Percentiles rank a stretch among this genome's conserved stretches.
phyloP scores from a whole-genome alignment of 176 grass and related monocot genomes.

The Ananas comosus region DNA sequence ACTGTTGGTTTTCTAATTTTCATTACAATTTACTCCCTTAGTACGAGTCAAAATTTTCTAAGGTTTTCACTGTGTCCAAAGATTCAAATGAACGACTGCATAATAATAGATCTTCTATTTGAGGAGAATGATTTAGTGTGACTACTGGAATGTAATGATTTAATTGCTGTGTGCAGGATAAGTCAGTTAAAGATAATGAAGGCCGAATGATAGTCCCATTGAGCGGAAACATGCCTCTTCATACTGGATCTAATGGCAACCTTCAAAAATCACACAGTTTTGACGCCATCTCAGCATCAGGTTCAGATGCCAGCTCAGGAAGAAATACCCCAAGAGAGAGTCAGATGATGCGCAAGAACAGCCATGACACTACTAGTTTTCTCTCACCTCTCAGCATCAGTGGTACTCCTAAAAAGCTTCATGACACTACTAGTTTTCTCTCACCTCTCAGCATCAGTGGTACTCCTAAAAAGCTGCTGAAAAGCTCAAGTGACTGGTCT shows the following conservation, averaged over 20 bases:
- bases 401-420: constrained; percentile 30
- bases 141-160: not conserved
- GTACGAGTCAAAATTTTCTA: no score
- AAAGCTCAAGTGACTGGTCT: constrained; percentile 82
- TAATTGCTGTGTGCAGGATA: constrained; percentile 46
- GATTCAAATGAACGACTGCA: not conserved
- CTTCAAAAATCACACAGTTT: constrained; percentile 58
- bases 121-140: not conserved
- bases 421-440: not conserved
- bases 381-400: constrained; percentile 47
- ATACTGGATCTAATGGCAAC: constrained; percentile 34
- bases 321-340: constrained; percentile 48
- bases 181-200: constrained; percentile 44
- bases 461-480: constrained; percentile 35
- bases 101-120: not conserved
- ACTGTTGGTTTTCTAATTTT: no score
- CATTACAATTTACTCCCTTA: no score
- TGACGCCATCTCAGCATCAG: constrained; percentile 52
- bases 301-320: constrained; percentile 71
- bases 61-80: not conserved
- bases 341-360: constrained; percentile 30
- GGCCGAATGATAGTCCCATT: constrained; percentile 42
- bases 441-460: constrained; percentile 47
- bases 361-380: constrained; percentile 32
- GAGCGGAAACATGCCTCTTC: constrained; percentile 30